Evolutionary conservation across 108 stramenopile species (phyloP).

Genomic region (Conticribra weissflogii): DNA sequence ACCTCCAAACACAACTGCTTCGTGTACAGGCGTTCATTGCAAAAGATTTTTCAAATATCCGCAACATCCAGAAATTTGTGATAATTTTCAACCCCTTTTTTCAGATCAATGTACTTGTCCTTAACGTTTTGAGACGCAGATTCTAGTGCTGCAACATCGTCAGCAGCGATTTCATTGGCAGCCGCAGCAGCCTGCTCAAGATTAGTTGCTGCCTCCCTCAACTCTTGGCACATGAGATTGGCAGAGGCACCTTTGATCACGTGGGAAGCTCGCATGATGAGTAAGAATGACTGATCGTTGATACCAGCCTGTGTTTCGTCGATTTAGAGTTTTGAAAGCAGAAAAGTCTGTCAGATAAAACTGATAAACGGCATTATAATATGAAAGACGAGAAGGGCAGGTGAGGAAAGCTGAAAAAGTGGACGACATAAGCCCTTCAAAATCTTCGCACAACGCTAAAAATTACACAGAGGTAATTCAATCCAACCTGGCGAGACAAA

Average conservation of each 20-base stretch:
- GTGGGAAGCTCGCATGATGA: constrained; percentile 80
- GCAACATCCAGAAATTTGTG: constrained; percentile 56
- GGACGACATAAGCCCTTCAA: too few species aligned
- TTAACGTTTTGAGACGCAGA: constrained; percentile 44
- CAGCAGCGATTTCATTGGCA: constrained; percentile 37
- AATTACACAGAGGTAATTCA: too few species aligned
- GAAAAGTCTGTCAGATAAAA: too few species aligned
- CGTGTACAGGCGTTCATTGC: too few species aligned
- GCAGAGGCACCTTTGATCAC: constrained; percentile 93
- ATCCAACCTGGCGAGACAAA: too few species aligned
- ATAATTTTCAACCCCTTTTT: constrained; percentile 62
- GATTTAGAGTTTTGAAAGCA: too few species aligned
- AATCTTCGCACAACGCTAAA: too few species aligned
- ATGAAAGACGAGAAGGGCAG: too few species aligned
- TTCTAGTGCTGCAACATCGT: constrained; percentile 24
- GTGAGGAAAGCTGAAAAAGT: too few species aligned
- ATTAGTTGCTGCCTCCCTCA: constrained; percentile 64
- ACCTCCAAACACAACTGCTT: too few species aligned
- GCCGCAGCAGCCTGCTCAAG: constrained; percentile 68
- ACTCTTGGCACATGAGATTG: constrained; percentile 89
- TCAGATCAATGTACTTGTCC: constrained; percentile 53
- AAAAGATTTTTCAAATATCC: constrained; percentile 64
- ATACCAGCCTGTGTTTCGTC: too few species aligned
- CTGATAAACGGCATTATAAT: too few species aligned
- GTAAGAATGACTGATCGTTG: constrained; percentile 60